phyloP scores from a whole-genome alignment of 1,284 basidiomycete genomes.

The Crucibulum cyathiforme region DNA sequence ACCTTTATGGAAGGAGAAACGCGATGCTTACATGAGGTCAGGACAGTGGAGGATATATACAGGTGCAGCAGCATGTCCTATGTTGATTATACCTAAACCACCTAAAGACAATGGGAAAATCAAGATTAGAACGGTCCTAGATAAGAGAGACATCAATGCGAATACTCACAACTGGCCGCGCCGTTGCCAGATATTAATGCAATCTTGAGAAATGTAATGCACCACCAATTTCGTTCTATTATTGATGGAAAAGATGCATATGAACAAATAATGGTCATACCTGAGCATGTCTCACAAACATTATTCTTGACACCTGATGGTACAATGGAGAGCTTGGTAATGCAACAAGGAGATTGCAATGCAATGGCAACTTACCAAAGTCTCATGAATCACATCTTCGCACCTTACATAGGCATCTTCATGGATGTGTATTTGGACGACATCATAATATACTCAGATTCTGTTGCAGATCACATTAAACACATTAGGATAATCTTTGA shows the following conservation, averaged over 20 bases:
- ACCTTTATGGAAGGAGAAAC: constrained; percentile 33
- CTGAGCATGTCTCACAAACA: neutral
- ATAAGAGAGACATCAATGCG: neutral
- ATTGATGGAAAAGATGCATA: neutral
- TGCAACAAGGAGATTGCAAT: neutral
- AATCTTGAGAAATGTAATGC: neutral
- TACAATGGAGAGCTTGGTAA: neutral
- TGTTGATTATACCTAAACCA: constrained; percentile 39
- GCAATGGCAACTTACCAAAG: neutral
- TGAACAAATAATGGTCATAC: neutral
- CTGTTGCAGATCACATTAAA: constrained; percentile 36
- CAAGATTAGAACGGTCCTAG: neutral
- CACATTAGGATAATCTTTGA: constrained; percentile 21
- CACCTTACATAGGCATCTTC: neutral
- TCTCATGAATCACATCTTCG: neutral
- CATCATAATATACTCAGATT: constrained; percentile 20
- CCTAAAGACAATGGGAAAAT: constrained; percentile 4
- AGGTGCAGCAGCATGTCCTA: constrained; percentile 35
- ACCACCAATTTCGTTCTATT: neutral
- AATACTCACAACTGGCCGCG: neutral
- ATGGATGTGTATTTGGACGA: constrained; percentile 18
- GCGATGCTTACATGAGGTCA: constrained; percentile 26
- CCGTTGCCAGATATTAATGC: neutral
- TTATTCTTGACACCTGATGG: neutral
- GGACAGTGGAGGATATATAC: constrained; percentile 35